Evolutionary conservation across 164 flowering plant species (phyloP).

Genomic region (Tetracentron sinense): DNA sequence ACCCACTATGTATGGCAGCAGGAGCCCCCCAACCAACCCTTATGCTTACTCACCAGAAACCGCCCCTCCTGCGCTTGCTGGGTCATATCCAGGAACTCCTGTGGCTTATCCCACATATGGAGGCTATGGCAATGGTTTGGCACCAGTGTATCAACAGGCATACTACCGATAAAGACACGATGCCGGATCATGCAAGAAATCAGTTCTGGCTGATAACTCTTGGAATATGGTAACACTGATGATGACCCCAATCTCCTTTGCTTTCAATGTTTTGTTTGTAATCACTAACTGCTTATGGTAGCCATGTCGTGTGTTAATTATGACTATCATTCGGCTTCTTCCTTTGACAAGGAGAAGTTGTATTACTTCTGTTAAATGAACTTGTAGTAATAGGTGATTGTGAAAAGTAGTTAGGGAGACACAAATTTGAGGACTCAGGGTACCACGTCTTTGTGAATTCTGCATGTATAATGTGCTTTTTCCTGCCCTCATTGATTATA

Average conservation of each 20-base stretch:
- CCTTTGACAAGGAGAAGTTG: constrained; percentile 20
- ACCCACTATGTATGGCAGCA: constrained; percentile 61
- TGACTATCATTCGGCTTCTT: background rate
- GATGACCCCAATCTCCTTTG: constrained; percentile 22
- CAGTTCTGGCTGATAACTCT: constrained; percentile 13
- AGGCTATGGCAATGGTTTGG: constrained; percentile 34
- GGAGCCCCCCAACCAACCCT: constrained; percentile 55
- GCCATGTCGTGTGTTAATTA: constrained; percentile 36
- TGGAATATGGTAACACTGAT: constrained; percentile 25
- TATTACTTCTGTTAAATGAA: constrained; percentile 40
- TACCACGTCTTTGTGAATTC: constrained; percentile 1
- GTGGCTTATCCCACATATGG: constrained; percentile 35
- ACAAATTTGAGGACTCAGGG: background rate
- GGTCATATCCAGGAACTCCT: constrained; percentile 34
- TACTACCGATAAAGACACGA: constrained; percentile 31
- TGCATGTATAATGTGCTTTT: constrained; percentile 2
- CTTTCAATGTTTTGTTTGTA: constrained; percentile 31
- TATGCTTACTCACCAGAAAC: constrained; percentile 62
- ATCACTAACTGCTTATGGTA: constrained; percentile 36
- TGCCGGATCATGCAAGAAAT: constrained; percentile 12
- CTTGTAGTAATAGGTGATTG: constrained; percentile 51
- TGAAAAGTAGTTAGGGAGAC: constrained; percentile 34
- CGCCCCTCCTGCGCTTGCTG: constrained; percentile 23
- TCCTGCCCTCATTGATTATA: too few relatives aligned
- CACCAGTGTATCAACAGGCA: constrained; percentile 32